Base-by-base conservation (phyloP, 2,329 filamentous ascomycete species). In the Alternaria dauci region DNA sequence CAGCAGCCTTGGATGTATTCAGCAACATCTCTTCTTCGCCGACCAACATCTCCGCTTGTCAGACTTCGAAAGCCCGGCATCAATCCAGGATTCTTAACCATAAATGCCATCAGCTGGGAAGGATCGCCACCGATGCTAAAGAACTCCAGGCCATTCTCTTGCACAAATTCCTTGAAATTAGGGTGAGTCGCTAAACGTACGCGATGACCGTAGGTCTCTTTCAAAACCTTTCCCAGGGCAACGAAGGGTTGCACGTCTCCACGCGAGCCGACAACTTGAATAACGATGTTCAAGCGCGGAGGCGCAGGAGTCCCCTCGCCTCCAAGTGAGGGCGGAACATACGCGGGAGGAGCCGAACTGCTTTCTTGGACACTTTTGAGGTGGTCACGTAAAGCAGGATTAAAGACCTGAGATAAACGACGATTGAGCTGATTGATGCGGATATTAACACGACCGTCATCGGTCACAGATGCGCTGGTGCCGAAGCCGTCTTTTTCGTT, bases 241-340 rank as follows among this genome's bases (percentile, higher is more conserved):
- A 89, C 77, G 55, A 89, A 88, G 0, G 86, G 86, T 59, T 89
- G 86, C 0, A 87, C 83, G 68, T 87, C 85, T 8, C 85, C 85
- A 23, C 83, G 78, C 5, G 77, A 81, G 14, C 83, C 83, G 1
- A 87, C 85, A 2, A 86, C 82, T 56, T 86, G 85, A 52, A 87
- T 85, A 4, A 86, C 83, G 42, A 86, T 81, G 52, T 86, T 86
- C 30, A 86, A 71, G 34, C 70, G 63, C 34, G 62, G 53, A 2
- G 56, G 54, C n/a, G 58, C 50, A 59, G 41, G 51, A 46, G 43
- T 30, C 25, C 43, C 52, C 9, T 41, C 23, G 14, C 57, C 52
- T 53, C 69, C 59, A 38, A 64, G 30, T 5, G 58, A 64, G 36
- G 62, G 46, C 34, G 46, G 46, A 0, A 48, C 25, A 2, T 36